Base-by-base conservation (phyloP, 371 early-diverging fungal genomes). In the Mortierella sp. region DNA sequence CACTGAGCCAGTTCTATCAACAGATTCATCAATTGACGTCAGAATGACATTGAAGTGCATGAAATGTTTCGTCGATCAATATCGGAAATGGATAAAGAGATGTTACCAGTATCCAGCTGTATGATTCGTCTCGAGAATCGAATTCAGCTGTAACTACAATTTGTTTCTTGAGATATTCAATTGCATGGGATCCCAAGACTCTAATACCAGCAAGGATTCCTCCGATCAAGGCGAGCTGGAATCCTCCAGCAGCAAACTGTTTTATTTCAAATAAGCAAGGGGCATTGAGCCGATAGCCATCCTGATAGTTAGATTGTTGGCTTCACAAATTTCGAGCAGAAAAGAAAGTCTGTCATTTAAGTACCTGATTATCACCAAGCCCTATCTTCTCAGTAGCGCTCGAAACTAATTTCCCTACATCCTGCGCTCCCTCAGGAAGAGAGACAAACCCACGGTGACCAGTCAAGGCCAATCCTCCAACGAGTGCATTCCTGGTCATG, bases 121-220 rank as follows among this genome's bases (percentile, higher is more conserved):
- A 90, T 0, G 88, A 86, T 68, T 91, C 93, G 63, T 93, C 93
- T 37, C 90, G 69, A 55, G 87, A 87, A 74, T 91, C 92, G 70
- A 90, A 89, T 62, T 91, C 89, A 12, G 88, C 89, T 2, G 88
- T 84, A 22, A 89, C 90, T 26, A 90, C 76, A 5, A 90, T 80
- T n/a, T 80, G 77, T 61, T 89, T 91, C 58, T 88, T 88, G 16
- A 91, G 32, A 51, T 85, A 88, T 47, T 88, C 90, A 28, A 88
- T 47, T 2, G 86, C 73, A 64, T 86, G 86, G 0, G 80, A 81
- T 20, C 90, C 88, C 63, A 90, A 83, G 28, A 87, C 83, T 24
- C 88, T 79, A 24, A 85, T 72, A 4, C 87, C 86, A 30, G 83
- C 84, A 5, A 83, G 66, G n/a, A 83, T 37, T 30, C 78, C 79